A percentile compares a stretch with the other conserved stretches of the same genome.
phyloP scores from a whole-genome alignment of 2,329 filamentous ascomycete species.

The Cryphonectria naterciae region DNA sequence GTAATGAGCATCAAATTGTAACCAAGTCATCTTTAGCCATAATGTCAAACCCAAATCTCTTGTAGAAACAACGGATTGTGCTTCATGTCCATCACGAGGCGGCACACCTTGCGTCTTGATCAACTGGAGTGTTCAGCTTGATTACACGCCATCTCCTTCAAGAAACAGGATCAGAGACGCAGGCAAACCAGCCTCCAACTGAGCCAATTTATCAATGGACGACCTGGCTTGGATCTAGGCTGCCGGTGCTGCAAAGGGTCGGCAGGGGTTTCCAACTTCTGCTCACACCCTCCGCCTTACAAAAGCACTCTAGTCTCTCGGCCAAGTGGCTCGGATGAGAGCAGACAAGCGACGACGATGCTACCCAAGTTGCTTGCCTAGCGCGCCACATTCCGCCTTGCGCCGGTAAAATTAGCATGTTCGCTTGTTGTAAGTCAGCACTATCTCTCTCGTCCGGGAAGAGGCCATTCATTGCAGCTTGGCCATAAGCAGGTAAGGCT shows the following conservation, averaged over 20 bases:
- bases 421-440: neutral
- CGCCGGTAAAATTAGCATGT: neutral
- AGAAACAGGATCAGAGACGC: neutral
- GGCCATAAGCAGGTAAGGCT: neutral
- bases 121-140: no score
- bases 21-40: no score
- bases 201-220: no score
- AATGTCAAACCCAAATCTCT: no score
- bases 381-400: conserved; percentile 6
- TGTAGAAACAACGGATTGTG: no score
- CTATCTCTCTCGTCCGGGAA: neutral
- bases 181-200: neutral
- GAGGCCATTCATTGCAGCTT: neutral
- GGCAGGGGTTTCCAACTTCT: neutral
- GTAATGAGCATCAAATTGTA: no score
- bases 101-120: no score
- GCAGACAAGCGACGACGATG: neutral
- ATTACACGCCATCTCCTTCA: neutral
- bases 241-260: neutral
- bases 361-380: conserved; percentile 2
- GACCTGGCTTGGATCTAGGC: neutral
- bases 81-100: no score
- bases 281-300: neutral
- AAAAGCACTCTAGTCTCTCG: neutral
- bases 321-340: neutral